Conservation (phyloP, 192 early-diverging fungal genomes). For the Backusella mclennaniae region DNA sequence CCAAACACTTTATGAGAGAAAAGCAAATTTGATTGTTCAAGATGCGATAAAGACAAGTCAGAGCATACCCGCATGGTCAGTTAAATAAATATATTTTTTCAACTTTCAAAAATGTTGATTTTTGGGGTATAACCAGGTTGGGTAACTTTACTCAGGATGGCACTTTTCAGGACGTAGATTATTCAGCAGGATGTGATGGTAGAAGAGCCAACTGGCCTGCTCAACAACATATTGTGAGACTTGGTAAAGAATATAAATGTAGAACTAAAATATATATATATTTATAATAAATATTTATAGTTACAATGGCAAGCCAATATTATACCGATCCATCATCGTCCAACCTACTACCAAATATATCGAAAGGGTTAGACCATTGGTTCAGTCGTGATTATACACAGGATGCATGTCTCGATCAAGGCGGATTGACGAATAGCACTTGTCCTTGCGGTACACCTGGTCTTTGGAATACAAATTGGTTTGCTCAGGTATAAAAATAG, state of each 20-base stretch:
- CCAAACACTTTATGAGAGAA: not conserved
- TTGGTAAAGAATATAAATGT: not conserved
- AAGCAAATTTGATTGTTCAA: not conserved
- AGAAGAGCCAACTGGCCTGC: slow-evolving; percentile 32
- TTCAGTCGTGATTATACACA: slow-evolving; percentile 21
- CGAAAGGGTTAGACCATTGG: slow-evolving; percentile 21
- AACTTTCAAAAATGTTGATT: not conserved
- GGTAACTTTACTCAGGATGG: slow-evolving; percentile 4
- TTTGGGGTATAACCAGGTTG: not conserved
- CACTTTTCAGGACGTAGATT: slow-evolving; percentile 25
- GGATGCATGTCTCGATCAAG: slow-evolving; percentile 19
- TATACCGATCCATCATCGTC: not conserved
- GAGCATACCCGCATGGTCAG: not conserved
- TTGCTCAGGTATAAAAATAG: slow-evolving; percentile 18
- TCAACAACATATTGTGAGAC: slow-evolving; percentile 16
- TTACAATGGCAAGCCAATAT: slow-evolving; percentile 19
- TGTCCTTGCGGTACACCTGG: slow-evolving; percentile 35
- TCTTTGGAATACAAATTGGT: slow-evolving; percentile 35
- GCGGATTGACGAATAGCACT: slow-evolving; percentile 26
- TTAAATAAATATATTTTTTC: not conserved
- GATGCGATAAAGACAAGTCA: not conserved
- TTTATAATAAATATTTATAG: slow-evolving; percentile 4
- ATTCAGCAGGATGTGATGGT: slow-evolving; percentile 22
- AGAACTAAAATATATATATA: too few relatives aligned
- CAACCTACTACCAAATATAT: slow-evolving; percentile 4